A percentile compares a stretch with the other conserved stretches of the same genome.
Conservation (phyloP, 2,329 filamentous ascomycete species). For the Sporothrix brasiliensis region DNA sequence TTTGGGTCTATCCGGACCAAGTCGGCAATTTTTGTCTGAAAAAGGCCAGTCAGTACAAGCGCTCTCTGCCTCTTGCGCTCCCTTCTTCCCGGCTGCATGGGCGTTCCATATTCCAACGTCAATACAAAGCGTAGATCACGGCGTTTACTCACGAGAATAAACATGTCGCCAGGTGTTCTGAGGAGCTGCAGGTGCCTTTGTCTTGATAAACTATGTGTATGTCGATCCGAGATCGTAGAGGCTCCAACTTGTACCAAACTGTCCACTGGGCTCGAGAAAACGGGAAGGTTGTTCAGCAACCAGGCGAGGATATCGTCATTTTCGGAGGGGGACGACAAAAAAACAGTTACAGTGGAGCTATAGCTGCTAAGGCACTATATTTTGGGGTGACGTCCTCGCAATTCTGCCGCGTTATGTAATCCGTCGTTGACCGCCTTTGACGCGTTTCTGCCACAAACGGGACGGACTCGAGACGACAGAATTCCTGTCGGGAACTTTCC, state of each 20-base stretch:
- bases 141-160: conserved; percentile 51
- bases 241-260: background rate
- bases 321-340: conserved; percentile 29
- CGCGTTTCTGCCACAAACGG: background rate
- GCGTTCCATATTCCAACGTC: background rate
- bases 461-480: background rate
- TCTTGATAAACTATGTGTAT: background rate
- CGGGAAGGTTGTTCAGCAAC: background rate
- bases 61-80: background rate
- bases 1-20: conserved; percentile 89
- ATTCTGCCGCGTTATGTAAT: conserved; percentile 21
- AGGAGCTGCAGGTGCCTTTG: too few relatives aligned
- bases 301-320: background rate
- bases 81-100: background rate
- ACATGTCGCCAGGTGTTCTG: conserved; percentile 45
- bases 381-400: background rate
- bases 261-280: background rate
- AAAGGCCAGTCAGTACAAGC: background rate
- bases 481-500: background rate
- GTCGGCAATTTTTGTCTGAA: conserved; percentile 87
- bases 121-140: background rate
- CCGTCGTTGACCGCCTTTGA: background rate
- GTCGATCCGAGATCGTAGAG: background rate
- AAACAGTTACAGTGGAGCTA: conserved; percentile 31
- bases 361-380: background rate